Evolutionary conservation across 1,284 basidiomycete species (phyloP).

Genomic region (Sanghuangporus weigelae): DNA sequence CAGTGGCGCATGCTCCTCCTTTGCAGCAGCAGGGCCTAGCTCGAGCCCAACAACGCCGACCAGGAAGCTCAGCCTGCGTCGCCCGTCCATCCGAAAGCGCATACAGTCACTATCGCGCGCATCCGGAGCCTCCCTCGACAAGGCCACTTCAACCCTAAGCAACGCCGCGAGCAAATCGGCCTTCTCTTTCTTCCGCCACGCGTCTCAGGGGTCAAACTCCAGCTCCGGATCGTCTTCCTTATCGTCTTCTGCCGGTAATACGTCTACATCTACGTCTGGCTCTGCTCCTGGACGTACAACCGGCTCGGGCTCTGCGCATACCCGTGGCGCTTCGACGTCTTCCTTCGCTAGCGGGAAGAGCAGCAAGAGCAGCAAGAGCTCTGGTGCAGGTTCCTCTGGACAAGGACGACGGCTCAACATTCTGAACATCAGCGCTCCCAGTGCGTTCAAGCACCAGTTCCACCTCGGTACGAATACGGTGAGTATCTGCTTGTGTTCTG

Average conservation of each 20-base stretch:
- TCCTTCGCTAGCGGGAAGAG: neutral
- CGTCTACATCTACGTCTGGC: neutral
- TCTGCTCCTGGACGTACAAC: neutral
- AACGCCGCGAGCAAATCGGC: neutral
- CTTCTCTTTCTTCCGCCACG: slow-evolving; percentile 1
- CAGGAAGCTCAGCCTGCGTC: neutral
- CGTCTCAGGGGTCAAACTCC: neutral
- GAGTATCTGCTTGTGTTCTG: neutral
- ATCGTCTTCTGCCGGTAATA: neutral
- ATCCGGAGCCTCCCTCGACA: neutral
- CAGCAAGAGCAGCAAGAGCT: neutral
- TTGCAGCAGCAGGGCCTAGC: neutral
- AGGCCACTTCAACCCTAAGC: neutral
- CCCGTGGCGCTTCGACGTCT: slow-evolving; percentile 3
- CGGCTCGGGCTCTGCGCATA: neutral
- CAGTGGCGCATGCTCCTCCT: neutral
- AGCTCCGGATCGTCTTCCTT: neutral
- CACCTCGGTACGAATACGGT: slow-evolving; percentile 11
- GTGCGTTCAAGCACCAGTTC: slow-evolving; percentile 17
- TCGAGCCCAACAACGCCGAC: neutral
- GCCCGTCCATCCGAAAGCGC: slow-evolving; percentile 1
- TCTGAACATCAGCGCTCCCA: slow-evolving; percentile 10
- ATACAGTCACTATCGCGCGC: neutral
- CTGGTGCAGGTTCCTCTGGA: neutral
- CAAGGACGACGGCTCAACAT: neutral